Conservation (phyloP, 2,329 filamentous ascomycete species). For the Chrysoporthe deuterocubensis region DNA sequence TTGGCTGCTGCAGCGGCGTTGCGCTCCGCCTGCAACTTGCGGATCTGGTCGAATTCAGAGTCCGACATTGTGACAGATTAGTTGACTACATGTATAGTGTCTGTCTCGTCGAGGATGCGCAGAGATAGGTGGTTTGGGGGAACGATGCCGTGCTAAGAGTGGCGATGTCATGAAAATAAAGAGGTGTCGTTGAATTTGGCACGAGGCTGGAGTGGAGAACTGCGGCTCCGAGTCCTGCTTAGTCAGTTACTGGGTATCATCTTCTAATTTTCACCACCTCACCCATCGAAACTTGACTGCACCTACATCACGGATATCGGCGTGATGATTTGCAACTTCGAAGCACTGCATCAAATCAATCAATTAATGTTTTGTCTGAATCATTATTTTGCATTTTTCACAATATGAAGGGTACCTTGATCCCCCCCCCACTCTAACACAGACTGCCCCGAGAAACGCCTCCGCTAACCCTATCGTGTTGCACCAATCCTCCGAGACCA, state of each 20-base stretch:
- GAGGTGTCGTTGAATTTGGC: slow-evolving; percentile 19
- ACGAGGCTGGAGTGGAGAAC: slow-evolving; percentile 15
- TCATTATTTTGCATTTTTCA: neutral
- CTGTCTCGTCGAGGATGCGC: neutral
- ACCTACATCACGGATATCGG: neutral
- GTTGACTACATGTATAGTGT: slow-evolving; percentile 29
- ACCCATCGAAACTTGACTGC: neutral
- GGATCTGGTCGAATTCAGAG: slow-evolving; percentile 86
- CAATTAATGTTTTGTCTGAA: neutral
- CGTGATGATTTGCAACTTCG: neutral
- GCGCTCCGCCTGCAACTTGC: slow-evolving; percentile 89
- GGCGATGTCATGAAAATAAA: slow-evolving; percentile 20
- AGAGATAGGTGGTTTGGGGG: neutral
- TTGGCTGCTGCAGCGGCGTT: slow-evolving; percentile 78
- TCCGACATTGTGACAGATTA: slow-evolving; percentile 62
- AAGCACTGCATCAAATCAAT: neutral
- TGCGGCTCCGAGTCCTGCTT: slow-evolving; percentile 10
- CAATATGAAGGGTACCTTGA: slow-evolving; percentile 1
- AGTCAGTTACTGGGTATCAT: neutral
- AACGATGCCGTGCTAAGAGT: neutral
- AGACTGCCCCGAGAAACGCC: neutral
- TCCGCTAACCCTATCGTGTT: neutral
- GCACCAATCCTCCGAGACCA: neutral
- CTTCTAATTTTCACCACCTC: slow-evolving; percentile 1
- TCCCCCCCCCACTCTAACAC: neutral